Evolutionary conservation across 345 rosid genomes (phyloP).

Genomic region (Jatropha curcas): DNA sequence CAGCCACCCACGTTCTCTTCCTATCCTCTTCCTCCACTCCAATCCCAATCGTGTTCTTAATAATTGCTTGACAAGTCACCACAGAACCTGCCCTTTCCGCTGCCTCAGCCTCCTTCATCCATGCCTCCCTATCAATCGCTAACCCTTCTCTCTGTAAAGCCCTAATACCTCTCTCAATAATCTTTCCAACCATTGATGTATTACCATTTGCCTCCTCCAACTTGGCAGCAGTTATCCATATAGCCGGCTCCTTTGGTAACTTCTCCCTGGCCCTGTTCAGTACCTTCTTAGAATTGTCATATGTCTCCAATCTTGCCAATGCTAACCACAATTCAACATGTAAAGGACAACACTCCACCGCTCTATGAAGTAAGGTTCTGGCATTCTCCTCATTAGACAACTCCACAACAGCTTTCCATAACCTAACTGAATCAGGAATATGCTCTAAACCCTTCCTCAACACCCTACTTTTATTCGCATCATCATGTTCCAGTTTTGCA

Average conservation of each 20-base stretch:
- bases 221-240: slow-evolving; percentile 95
- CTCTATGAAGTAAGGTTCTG: slow-evolving; percentile 71
- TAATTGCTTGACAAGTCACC: slow-evolving; percentile 79
- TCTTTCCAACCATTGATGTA: slow-evolving; percentile 69
- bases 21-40: slow-evolving; percentile 98
- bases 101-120: slow-evolving; percentile 97
- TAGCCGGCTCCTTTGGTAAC: slow-evolving; percentile 82
- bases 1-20: slow-evolving; percentile 97
- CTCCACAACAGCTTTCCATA: slow-evolving; percentile 91
- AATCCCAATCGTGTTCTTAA: slow-evolving; percentile 69
- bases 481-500: slow-evolving; percentile 79
- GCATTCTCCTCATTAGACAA: slow-evolving; percentile 78
- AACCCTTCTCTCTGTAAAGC: slow-evolving; percentile 84
- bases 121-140: slow-evolving; percentile 78
- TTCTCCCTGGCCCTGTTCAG: slow-evolving; percentile 70
- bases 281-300: slow-evolving; percentile 72
- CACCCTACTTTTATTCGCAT: slow-evolving; percentile 70
- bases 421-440: slow-evolving; percentile 83
- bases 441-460: slow-evolving; percentile 82
- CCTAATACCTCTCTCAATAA: slow-evolving; percentile 89
- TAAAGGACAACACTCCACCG: slow-evolving; percentile 94
- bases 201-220: slow-evolving; percentile 93
- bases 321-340: slow-evolving; percentile 91
- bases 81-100: slow-evolving; percentile 86
- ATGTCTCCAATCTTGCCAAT: slow-evolving; percentile 80